Conservation (phyloP, 1,284 basidiomycete genomes). For the Ceratobasidium sp. region DNA sequence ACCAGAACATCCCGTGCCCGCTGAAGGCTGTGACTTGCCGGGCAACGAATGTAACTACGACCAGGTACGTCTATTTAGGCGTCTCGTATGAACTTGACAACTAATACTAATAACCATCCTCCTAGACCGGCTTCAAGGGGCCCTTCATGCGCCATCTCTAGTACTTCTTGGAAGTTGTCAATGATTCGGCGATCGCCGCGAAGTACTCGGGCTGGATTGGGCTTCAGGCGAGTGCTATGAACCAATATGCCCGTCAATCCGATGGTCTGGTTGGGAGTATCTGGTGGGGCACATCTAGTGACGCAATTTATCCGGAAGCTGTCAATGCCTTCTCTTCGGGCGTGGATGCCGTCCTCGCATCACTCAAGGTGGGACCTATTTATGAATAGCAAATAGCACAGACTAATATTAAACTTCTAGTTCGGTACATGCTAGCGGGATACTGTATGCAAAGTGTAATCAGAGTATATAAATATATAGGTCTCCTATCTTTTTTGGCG, state of each 20-base stretch:
- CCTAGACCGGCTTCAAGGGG: slow-evolving; percentile 12
- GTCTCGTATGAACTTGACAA: background rate
- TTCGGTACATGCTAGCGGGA: slow-evolving; percentile 13
- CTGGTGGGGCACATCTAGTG: slow-evolving; percentile 10
- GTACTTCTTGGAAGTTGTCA: slow-evolving; percentile 16
- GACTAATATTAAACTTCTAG: background rate
- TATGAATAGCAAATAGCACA: background rate
- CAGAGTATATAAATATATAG: background rate
- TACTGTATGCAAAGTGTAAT: background rate
- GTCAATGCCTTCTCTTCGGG: slow-evolving; percentile 15
- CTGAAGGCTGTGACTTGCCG: no score
- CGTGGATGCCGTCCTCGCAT: slow-evolving; percentile 16
- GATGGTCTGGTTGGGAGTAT: slow-evolving; percentile 17
- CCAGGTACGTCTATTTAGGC: background rate
- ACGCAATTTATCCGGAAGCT: background rate
- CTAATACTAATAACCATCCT: no score
- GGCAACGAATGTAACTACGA: background rate
- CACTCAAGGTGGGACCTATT: background rate
- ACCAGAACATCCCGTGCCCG: no score
- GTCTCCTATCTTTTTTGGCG: background rate
- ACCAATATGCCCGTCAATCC: slow-evolving; percentile 13
- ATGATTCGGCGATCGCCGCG: slow-evolving; percentile 1
- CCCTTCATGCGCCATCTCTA: slow-evolving; percentile 15
- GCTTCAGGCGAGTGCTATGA: slow-evolving; percentile 5
- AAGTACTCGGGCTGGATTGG: slow-evolving; percentile 30